Base-by-base conservation (phyloP, 306 rosid species). In the Casuarina equisetifolia region DNA sequence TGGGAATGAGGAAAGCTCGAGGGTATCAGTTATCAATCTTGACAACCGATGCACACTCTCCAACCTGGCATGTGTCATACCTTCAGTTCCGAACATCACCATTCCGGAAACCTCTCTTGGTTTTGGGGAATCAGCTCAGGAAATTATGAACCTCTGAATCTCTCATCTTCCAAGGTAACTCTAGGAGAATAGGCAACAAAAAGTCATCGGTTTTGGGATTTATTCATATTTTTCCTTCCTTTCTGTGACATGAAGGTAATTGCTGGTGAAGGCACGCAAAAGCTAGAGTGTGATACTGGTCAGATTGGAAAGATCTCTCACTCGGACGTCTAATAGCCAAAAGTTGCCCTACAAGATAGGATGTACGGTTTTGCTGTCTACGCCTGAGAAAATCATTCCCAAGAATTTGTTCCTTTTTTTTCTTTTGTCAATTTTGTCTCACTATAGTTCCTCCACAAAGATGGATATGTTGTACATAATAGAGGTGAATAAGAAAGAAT, bases 11-110 rank as follows among this genome's bases (percentile, higher is more conserved):
- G 91, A 88, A 36, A 75, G 72, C 79, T 76, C 76, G 3, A 61
- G 79, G 78, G 88, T 70, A 12, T 77, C 89, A 39, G 69, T 85
- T 43, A 87, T 67, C 50, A 74, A 75, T 59, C 67, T 86, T 75
- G 83, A 92, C 13, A 82, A 82, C 76, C 83, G 84, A 54, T 81
- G 88, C 77, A 48, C 55, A 70, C 76, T 87, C 83, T 82, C 88
- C 20, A 86, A 81, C 70, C 93, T 79, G 73, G 76, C 90, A 71
- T 52, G 64, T 68, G 58, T 52, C 74, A 7, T 86, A 46, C 86
- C 90, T 20, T 75, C 97, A 40, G 48, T 48, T 55, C 70, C 82
- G 69, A 88, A 84, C 76, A 55, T 70, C 63, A 39, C 80, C 15
- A 74, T 83, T 59, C 76, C 85, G 3, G 88, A 90, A 69, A 45